Base-by-base conservation (phyloP, 345 rosid genomes). In the Corchorus capsularis region DNA sequence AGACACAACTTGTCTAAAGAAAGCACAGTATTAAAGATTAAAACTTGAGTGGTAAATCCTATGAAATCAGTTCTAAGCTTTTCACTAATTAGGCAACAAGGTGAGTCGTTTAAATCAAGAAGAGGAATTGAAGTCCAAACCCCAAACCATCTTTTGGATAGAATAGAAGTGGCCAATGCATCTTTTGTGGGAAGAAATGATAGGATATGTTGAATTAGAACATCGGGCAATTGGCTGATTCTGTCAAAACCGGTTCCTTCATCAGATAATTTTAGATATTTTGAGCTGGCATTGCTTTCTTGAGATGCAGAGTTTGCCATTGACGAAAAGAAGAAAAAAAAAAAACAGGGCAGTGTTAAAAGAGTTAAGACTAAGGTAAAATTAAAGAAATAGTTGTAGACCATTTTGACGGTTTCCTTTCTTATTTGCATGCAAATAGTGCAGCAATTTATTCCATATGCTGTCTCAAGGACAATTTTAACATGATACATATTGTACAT, bases 191-290 rank as follows among this genome's bases (percentile, higher is more conserved):
- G 20, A 17, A 70, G 47, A 70, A 70, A 53, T 53, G 73, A 70
- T 17, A 70, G 15, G 34, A 70, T 70, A 27, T 52, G 61, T 10
- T 70, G 73, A 70, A 70, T 17, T 6, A 70, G 47, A n/a, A 70
- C 73, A 52, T 70, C 59, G 0, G 61, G 73, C 8, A 70, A 70
- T 35, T 17, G 17, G n/a, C 73, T 69, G 61, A 69, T 69, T 69
- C 73, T 14, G 8, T 68, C 72, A 4, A 47, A 3, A 16, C 34
- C 9, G 4, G 49, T n/a, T 19, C 39, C 68, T 15, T 63, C 0
- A 32, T 69, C 72, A 0, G 22, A 50, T 15, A 19, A 16, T 32
- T 16, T 69, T 50, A 0, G 13, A 69, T 4, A 39, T 7, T 53
- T 69, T 10, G 72, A 27, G 41, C 41, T 8, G 22, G 27, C 57